A percentile compares a stretch with the other conserved stretches of the same genome.
These are phyloP conservation scores for Rhynchosporium agropyri DNA, from an alignment of 2,329 filamentous ascomycete species.

Conservation along the genomic window DNA sequence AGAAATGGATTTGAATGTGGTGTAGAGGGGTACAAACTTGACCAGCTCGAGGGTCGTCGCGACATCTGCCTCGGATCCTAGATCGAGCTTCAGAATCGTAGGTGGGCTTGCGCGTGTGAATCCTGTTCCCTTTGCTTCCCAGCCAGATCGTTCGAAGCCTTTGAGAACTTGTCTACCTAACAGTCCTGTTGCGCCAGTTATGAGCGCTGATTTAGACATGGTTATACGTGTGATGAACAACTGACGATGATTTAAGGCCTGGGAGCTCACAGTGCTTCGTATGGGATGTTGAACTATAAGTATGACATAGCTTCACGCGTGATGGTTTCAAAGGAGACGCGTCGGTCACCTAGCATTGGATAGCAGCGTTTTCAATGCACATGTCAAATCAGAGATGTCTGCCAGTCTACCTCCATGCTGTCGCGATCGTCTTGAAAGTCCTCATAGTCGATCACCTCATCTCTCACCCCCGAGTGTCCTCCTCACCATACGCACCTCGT, in stretches of 20 bases:
- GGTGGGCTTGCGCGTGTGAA: conserved; percentile 73
- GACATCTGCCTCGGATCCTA: conserved; percentile 48
- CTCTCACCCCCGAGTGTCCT: too few species aligned
- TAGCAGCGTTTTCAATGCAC: not conserved
- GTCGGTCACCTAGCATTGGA: not conserved
- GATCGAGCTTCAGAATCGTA: conserved; percentile 55
- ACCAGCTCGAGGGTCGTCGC: conserved; percentile 53
- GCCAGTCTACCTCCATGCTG: too few species aligned
- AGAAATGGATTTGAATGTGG: conserved; percentile 23
- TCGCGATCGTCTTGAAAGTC: too few species aligned
- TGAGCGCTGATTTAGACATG: conserved; percentile 59
- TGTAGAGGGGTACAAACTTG: conserved; percentile 50
- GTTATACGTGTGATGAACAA: conserved; percentile 15
- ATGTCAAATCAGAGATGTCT: not conserved
- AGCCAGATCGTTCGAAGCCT: conserved; percentile 67
- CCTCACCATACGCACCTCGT: too few species aligned
- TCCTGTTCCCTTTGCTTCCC: conserved; percentile 73
- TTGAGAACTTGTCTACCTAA: conserved; percentile 78
- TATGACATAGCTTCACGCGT: not conserved
- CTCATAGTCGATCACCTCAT: too few species aligned
- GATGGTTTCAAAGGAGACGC: not conserved
- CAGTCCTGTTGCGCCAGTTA: conserved; percentile 84
- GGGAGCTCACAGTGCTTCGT: not conserved
- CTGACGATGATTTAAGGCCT: conserved; percentile 47
- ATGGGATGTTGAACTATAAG: too few species aligned